Percentiles rank a stretch among this genome's conserved stretches.
Conservation (phyloP, 139 green algal genomes). For the Penium margaritaceum region DNA sequence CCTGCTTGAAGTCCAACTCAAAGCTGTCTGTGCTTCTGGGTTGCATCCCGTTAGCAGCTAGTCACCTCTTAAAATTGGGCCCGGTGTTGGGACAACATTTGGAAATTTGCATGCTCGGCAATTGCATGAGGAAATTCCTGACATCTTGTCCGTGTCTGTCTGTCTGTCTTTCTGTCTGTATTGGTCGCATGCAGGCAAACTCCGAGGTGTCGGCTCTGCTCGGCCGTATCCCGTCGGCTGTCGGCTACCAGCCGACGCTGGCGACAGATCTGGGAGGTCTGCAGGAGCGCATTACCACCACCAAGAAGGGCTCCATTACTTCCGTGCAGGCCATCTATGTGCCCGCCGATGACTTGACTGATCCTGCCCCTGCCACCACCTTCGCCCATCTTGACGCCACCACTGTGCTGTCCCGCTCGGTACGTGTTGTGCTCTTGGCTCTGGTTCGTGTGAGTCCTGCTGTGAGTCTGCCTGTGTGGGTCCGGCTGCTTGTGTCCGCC, state of each 20-base stretch:
- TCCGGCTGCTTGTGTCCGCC: too few species aligned
- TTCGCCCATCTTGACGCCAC: conserved; percentile 50
- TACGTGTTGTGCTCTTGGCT: conserved; percentile 60
- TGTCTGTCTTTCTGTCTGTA: conserved; percentile 31
- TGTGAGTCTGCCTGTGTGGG: too few species aligned
- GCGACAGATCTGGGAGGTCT: conserved; percentile 94
- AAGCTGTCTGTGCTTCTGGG: conserved; percentile 90
- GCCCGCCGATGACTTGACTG: conserved; percentile 49
- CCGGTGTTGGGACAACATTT: conserved; percentile 94
- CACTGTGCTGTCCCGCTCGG: conserved; percentile 73
- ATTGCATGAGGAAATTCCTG: conserved; percentile 96
- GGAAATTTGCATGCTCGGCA: too few species aligned
- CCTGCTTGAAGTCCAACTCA: conserved; percentile 21
- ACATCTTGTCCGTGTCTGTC: not conserved
- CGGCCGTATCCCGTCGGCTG: conserved; percentile 94
- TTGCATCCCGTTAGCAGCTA: conserved; percentile 93
- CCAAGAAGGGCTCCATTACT: conserved; percentile 95
- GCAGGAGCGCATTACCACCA: conserved; percentile 98
- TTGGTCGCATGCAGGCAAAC: conserved; percentile 26
- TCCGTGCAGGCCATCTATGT: conserved; percentile 75
- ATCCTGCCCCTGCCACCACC: conserved; percentile 49
- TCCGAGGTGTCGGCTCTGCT: conserved; percentile 88
- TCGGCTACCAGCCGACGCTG: conserved; percentile 98
- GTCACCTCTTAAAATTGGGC: conserved; percentile 93
- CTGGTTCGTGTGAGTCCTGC: too few species aligned